Base-by-base conservation (phyloP, 352 stramenopile genomes). In the Phytophthora pluvialis region DNA sequence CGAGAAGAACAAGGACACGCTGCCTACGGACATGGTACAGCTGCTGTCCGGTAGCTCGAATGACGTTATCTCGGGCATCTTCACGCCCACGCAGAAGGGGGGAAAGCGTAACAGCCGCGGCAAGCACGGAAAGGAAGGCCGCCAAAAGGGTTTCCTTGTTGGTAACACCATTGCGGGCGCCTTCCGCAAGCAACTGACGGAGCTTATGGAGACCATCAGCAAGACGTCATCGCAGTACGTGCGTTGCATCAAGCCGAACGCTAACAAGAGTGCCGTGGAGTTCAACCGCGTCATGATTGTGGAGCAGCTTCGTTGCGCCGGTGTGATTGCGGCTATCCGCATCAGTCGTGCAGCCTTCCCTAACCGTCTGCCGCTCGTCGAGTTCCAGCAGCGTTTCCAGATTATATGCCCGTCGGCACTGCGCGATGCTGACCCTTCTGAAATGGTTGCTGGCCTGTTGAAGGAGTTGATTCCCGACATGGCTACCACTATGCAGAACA, bases 171-270 rank as follows among this genome's bases (percentile, higher is more conserved):
- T 94, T 43, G 84, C 83, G 13, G 84, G 84, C 26, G 83, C 77
- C n/a, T 97, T 96, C 80, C 88, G 87, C 28, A 89, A 90, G 67
- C 89, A 96, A 53, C 70, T 97, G 13, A 78, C 78, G 11, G 83
- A 94, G 49, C 75, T 97, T 32, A 94, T 95, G 80, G 73, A 88
- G 57, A 96, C 88, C 28, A 94, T 97, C 57, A 92, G 83, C 70
- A 91, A 91, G 74, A 97, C 88, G n/a, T 80, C 75, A 25, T 90
- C 85, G 10, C 83, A 93, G 69, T 97, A 97, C 58, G 88, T 97
- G 33, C 89, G 90, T 11, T 96, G 88, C 59, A 96, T 97, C 82
- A 97, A 97, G 70, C 90, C 97, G 9, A 97, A 97, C 60, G 81
- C 81, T 16, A 91, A 93, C 79, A 95, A 96, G 73, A 90, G 80